These are phyloP conservation scores for Chaetoceros muelleri DNA, from an alignment of 108 stramenopile species.

Conservation along the genomic window DNA sequence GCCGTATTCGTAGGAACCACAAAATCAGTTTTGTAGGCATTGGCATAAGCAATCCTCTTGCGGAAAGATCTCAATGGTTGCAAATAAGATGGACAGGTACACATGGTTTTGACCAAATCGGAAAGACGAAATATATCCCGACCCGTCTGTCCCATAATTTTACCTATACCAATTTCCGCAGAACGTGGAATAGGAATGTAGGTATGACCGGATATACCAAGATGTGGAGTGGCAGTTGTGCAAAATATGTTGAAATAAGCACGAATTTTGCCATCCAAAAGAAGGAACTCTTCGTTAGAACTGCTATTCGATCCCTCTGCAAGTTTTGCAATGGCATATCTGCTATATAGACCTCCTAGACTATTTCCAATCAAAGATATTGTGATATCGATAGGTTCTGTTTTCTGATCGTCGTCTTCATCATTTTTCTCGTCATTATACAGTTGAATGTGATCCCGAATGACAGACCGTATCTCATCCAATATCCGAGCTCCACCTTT, in stretches of 20 bases:
- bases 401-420: conserved; percentile 1
- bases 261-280: conserved; percentile 17
- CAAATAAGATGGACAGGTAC: conserved; percentile 25
- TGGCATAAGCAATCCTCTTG: conserved; percentile 71
- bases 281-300: neutral
- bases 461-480: conserved; percentile 42
- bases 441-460: conserved; percentile 15
- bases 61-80: conserved; percentile 49
- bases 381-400: conserved; percentile 13
- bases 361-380: conserved; percentile 66
- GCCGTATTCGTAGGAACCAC: conserved; percentile 71
- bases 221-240: conserved; percentile 69
- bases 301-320: conserved; percentile 8
- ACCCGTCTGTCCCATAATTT: conserved; percentile 36
- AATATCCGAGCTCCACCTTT: conserved; percentile 51
- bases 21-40: conserved; percentile 72
- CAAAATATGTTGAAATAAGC: conserved; percentile 45
- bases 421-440: neutral
- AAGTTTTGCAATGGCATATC: conserved; percentile 51
- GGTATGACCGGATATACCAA: conserved; percentile 53
- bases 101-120: conserved; percentile 34
- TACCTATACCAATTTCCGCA: conserved; percentile 37
- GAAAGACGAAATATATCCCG: conserved; percentile 56
- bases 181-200: conserved; percentile 50
- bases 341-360: conserved; percentile 66